These are phyloP conservation scores for Colletotrichum sansevieriae DNA, from an alignment of 2,329 filamentous ascomycete genomes.

Conservation along the genomic window DNA sequence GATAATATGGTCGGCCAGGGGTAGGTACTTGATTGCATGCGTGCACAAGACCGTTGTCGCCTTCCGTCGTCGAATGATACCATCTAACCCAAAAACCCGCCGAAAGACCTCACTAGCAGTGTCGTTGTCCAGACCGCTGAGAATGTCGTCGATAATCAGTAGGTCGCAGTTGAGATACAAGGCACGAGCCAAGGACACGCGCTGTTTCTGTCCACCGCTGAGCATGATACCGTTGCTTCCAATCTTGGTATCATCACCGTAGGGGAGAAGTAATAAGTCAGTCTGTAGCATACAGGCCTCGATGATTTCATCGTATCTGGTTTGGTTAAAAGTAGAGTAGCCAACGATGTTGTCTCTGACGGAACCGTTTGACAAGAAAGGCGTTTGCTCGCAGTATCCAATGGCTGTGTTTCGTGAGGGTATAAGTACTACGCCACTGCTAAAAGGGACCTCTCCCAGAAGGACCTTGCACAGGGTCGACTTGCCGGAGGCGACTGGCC, in stretches of 20 bases:
- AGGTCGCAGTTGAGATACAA: slow-evolving; percentile 45
- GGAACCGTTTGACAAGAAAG: slow-evolving; percentile 44
- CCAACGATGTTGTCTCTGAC: slow-evolving; percentile 46
- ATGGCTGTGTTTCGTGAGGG: slow-evolving; percentile 42
- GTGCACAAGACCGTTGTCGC: slow-evolving; percentile 44
- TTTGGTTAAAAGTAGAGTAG: slow-evolving; percentile 41
- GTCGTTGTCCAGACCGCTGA: slow-evolving; percentile 50
- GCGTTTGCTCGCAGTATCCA: slow-evolving; percentile 51
- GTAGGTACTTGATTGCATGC: slow-evolving; percentile 50
- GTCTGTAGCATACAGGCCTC: slow-evolving; percentile 41
- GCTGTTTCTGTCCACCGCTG: slow-evolving; percentile 52
- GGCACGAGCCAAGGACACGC: slow-evolving; percentile 46
- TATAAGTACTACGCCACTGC: slow-evolving; percentile 40
- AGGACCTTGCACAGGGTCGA: slow-evolving; percentile 56
- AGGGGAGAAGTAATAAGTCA: slow-evolving; percentile 46
- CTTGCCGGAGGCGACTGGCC: slow-evolving; percentile 57
- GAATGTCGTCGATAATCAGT: slow-evolving; percentile 51
- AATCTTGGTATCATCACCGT: slow-evolving; percentile 49
- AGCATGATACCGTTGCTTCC: slow-evolving; percentile 51
- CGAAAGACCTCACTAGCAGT: slow-evolving; percentile 53
- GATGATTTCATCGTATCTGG: slow-evolving; percentile 43
- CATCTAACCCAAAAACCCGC: slow-evolving; percentile 48
- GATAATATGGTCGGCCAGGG: slow-evolving; percentile 60
- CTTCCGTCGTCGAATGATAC: slow-evolving; percentile 43
- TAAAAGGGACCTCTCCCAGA: slow-evolving; percentile 46